Conservation (phyloP, 768 basidiomycete genomes). For the Phaeotremella fagi region DNA sequence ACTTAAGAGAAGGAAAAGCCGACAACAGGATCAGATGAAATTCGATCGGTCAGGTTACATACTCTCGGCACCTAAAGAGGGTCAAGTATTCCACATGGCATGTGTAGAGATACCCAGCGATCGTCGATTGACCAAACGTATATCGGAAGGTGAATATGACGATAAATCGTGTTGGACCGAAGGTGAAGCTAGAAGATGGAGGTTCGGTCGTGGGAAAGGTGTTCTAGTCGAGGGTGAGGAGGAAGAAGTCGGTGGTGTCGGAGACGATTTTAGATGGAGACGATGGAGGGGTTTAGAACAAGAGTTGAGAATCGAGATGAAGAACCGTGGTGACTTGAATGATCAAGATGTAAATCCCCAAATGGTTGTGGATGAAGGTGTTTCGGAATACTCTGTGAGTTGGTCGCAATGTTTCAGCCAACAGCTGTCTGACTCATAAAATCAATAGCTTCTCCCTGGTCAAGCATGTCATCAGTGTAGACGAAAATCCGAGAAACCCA, state of each 20-base stretch:
- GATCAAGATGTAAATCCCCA: slow-evolving; percentile 14
- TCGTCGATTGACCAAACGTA: slow-evolving; percentile 19
- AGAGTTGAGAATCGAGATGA: slow-evolving; percentile 25
- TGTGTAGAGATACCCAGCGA: slow-evolving; percentile 37
- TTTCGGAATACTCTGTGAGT: slow-evolving; percentile 34
- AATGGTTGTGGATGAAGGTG: slow-evolving; percentile 5
- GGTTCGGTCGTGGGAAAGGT: slow-evolving; percentile 20
- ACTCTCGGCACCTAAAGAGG: slow-evolving; percentile 20
- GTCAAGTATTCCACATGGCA: slow-evolving; percentile 22
- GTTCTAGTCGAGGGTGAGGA: slow-evolving; percentile 11
- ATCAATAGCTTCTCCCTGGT: slow-evolving; percentile 36
- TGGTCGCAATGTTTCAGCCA: not conserved
- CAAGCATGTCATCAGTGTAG: slow-evolving; percentile 44
- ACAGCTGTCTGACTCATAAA: too few relatives aligned
- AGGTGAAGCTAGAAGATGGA: slow-evolving; percentile 27
- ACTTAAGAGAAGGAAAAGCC: not conserved
- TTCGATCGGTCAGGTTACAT: slow-evolving; percentile 32
- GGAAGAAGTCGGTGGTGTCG: slow-evolving; percentile 18
- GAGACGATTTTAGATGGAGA: slow-evolving; percentile 32
- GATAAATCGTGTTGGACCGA: slow-evolving; percentile 23
- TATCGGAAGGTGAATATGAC: slow-evolving; percentile 31
- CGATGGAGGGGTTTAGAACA: slow-evolving; percentile 24
- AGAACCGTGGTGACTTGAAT: slow-evolving; percentile 14
- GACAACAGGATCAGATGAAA: too few relatives aligned
- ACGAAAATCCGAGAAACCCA: slow-evolving; percentile 29